phyloP scores from a whole-genome alignment of 75 land plant species.

The Gnetum montanum region DNA sequence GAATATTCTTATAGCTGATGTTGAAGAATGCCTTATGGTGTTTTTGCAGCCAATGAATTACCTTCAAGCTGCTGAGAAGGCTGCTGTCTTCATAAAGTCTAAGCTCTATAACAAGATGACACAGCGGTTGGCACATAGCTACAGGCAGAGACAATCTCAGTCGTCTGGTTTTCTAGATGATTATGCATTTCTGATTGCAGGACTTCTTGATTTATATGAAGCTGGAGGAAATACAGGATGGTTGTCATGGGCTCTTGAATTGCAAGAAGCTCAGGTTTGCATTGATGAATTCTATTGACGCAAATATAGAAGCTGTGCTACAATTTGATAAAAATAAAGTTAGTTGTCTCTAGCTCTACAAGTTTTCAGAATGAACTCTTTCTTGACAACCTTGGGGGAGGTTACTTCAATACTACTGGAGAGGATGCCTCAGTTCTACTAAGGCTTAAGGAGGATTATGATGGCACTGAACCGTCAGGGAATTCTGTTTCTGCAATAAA shows the following conservation, averaged over 20 bases:
- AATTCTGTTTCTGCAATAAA: constrained; percentile 89
- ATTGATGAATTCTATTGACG: too few species aligned
- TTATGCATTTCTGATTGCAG: constrained; percentile 92
- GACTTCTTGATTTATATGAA: constrained; percentile 80
- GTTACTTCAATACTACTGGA: constrained; percentile 81
- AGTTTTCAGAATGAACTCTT: constrained; percentile 70
- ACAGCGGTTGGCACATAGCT: constrained; percentile 64
- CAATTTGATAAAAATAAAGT: too few species aligned
- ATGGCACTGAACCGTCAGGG: constrained; percentile 98
- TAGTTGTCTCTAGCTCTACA: not conserved
- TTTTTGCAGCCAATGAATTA: constrained; percentile 70
- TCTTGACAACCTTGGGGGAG: constrained; percentile 87
- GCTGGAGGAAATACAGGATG: constrained; percentile 59
- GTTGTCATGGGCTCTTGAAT: constrained; percentile 82
- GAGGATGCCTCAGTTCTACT: constrained; percentile 86
- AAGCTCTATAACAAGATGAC: constrained; percentile 57
- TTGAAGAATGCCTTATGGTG: not conserved
- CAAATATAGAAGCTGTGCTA: too few species aligned
- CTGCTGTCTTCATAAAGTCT: constrained; percentile 59
- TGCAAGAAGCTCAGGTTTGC: constrained; percentile 83
- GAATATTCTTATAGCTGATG: not conserved
- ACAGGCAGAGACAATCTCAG: constrained; percentile 73
- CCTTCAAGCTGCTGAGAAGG: constrained; percentile 60
- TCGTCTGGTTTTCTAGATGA: constrained; percentile 96
- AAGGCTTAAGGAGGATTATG: constrained; percentile 96